phyloP scores from a whole-genome alignment of 2,329 filamentous ascomycete species.

The Cytospora leucostoma region DNA sequence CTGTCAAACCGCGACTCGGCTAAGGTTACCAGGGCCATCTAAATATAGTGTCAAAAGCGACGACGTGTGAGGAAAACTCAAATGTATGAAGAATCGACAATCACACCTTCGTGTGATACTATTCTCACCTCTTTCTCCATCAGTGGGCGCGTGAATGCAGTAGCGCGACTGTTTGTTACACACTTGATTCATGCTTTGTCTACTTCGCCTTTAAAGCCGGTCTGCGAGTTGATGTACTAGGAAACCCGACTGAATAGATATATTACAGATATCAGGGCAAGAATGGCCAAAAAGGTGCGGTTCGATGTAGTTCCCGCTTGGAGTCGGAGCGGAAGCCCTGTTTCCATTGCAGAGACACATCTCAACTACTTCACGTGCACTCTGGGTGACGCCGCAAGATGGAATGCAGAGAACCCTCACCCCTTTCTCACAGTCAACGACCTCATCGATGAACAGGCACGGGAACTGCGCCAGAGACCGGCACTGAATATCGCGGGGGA shows the following conservation, averaged over 20 bases:
- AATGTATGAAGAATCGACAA: neutral
- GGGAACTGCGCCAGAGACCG: constrained; percentile 39
- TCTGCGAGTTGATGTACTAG: neutral
- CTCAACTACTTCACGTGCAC: constrained; percentile 63
- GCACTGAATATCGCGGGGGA: constrained; percentile 38
- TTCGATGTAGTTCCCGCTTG: constrained; percentile 12
- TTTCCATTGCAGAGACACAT: neutral
- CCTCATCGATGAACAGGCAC: constrained; percentile 52
- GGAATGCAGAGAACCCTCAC: constrained; percentile 38
- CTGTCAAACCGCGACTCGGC: neutral
- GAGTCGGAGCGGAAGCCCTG: neutral
- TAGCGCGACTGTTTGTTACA: too few relatives aligned
- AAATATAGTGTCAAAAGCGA: neutral
- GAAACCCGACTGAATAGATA: too few relatives aligned
- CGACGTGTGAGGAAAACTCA: neutral
- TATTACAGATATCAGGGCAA: too few relatives aligned
- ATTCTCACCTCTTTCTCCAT: neutral
- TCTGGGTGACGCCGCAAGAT: constrained; percentile 53
- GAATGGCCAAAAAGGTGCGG: constrained; percentile 20
- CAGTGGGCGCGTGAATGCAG: too few relatives aligned
- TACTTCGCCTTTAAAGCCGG: neutral
- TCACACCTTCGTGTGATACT: neutral
- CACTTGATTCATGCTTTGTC: too few relatives aligned
- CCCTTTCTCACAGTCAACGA: constrained; percentile 49
- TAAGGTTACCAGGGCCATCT: neutral